Percentiles rank a stretch among this genome's conserved stretches.
Conservation (phyloP, 805 yeast genomes). For the Kockiozyma suomiensis region DNA sequence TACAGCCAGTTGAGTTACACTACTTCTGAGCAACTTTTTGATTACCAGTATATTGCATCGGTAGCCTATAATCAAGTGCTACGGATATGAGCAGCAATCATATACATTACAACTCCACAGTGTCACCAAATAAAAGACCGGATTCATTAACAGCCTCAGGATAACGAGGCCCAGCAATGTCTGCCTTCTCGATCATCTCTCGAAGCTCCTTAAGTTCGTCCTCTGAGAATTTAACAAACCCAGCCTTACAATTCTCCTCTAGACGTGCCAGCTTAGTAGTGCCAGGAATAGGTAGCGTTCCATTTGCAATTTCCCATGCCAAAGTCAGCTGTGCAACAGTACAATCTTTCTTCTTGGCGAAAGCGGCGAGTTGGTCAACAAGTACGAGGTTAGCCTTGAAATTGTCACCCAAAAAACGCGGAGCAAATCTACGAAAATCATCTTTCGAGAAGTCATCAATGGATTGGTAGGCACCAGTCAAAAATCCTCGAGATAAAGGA, state of each 20-base stretch:
- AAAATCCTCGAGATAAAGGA: conserved; percentile 77
- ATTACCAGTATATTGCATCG: not conserved
- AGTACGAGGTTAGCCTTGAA: conserved; percentile 54
- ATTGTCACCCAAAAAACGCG: conserved; percentile 62
- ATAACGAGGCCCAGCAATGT: conserved; percentile 27
- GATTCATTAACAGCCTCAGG: not conserved
- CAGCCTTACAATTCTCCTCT: conserved; percentile 54
- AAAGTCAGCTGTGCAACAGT: conserved; percentile 70
- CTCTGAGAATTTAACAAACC: conserved; percentile 18
- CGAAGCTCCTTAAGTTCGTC: conserved; percentile 24
- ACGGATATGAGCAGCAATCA: no score
- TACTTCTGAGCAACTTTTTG: not conserved
- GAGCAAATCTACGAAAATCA: conserved; percentile 56
- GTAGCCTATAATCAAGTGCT: no score
- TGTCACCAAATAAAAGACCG: conserved; percentile 5
- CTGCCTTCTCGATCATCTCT: conserved; percentile 20
- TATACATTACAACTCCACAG: conserved; percentile 10
- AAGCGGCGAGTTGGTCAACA: conserved; percentile 52
- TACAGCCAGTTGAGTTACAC: no score
- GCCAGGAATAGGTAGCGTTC: conserved; percentile 79
- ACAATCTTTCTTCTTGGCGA: conserved; percentile 51
- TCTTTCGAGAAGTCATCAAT: conserved; percentile 54
- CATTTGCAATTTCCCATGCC: conserved; percentile 54
- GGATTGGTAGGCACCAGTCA: conserved; percentile 62
- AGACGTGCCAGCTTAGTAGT: conserved; percentile 63